Evolutionary conservation across 176 grass and related monocot genomes (phyloP).

Genomic region (Chloris gayana): DNA sequence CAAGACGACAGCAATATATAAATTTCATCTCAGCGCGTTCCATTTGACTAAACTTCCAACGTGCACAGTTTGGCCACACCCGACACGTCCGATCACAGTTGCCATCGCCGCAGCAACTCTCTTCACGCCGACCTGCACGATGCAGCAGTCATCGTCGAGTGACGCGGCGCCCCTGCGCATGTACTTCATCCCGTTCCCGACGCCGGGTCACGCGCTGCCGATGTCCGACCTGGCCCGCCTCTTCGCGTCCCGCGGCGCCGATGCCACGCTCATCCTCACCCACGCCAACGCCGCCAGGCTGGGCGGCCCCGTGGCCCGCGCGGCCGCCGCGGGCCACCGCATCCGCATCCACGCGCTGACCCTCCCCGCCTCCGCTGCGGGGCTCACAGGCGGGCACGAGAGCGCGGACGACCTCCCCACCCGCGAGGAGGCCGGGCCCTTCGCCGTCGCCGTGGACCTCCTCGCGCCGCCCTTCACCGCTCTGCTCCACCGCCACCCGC

Average conservation of each 20-base stretch:
- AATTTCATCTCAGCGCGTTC: background rate
- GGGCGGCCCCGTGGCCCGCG: slow-evolving; percentile 39
- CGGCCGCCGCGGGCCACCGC: slow-evolving; percentile 21
- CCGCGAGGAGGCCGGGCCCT: slow-evolving; percentile 46
- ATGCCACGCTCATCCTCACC: slow-evolving; percentile 49
- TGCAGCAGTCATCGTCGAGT: slow-evolving; percentile 19
- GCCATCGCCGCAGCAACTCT: background rate
- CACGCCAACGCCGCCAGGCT: slow-evolving; percentile 47
- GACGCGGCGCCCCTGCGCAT: slow-evolving; percentile 34
- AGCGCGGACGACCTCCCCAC: slow-evolving; percentile 59
- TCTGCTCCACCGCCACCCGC: slow-evolving; percentile 31
- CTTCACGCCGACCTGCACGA: background rate
- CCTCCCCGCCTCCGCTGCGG: slow-evolving; percentile 32
- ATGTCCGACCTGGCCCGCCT: slow-evolving; percentile 66
- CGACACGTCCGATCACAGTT: background rate
- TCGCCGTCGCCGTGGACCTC: slow-evolving; percentile 55
- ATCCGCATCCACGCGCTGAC: slow-evolving; percentile 38
- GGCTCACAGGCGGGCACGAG: slow-evolving; percentile 49
- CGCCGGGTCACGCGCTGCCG: slow-evolving; percentile 60
- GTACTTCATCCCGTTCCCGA: slow-evolving; percentile 74
- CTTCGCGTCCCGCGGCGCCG: slow-evolving; percentile 56
- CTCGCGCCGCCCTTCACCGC: slow-evolving; percentile 50
- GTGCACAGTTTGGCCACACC: background rate
- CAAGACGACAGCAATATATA: slow-evolving; percentile 3
- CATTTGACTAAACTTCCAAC: background rate